Conservation (phyloP, 2,329 filamentous ascomycete species). For the Allantophomopsis cytisporea region DNA sequence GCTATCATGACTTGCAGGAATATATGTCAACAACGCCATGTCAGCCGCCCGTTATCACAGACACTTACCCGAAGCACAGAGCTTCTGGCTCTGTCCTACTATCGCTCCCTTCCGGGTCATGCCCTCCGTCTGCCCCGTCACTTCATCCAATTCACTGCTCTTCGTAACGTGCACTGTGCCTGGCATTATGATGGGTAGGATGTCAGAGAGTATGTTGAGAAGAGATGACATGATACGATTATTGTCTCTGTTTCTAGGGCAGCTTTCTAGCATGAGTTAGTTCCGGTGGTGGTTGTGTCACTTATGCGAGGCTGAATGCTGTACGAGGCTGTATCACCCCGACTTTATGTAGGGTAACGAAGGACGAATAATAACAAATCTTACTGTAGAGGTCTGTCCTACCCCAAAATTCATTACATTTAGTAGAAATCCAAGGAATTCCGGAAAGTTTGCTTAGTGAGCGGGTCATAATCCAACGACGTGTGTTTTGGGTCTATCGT, state of each 20-base stretch:
- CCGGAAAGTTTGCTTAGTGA: no score
- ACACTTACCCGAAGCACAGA: constrained; percentile 47
- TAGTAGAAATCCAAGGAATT: no score
- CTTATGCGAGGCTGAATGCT: no score
- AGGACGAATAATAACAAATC: no score
- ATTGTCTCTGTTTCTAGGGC: not conserved
- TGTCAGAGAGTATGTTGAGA: constrained; percentile 39
- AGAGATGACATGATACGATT: constrained; percentile 32
- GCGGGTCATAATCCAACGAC: no score
- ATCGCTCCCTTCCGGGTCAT: constrained; percentile 44
- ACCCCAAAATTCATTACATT: no score
- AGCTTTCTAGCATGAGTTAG: not conserved
- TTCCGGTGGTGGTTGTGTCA: not conserved
- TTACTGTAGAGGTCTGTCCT: no score
- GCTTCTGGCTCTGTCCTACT: constrained; percentile 45
- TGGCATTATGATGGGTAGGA: constrained; percentile 45
- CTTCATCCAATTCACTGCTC: constrained; percentile 27
- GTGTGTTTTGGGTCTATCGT: no score
- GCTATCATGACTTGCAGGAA: constrained; percentile 40
- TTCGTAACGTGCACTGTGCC: constrained; percentile 41
- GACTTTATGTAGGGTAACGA: no score
- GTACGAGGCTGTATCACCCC: no score
- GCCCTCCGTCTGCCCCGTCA: constrained; percentile 28
- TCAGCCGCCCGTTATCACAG: no score
- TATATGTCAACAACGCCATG: no score